Conservation (phyloP, 805 yeast species). For the Ogataea parapolymorpha region DNA sequence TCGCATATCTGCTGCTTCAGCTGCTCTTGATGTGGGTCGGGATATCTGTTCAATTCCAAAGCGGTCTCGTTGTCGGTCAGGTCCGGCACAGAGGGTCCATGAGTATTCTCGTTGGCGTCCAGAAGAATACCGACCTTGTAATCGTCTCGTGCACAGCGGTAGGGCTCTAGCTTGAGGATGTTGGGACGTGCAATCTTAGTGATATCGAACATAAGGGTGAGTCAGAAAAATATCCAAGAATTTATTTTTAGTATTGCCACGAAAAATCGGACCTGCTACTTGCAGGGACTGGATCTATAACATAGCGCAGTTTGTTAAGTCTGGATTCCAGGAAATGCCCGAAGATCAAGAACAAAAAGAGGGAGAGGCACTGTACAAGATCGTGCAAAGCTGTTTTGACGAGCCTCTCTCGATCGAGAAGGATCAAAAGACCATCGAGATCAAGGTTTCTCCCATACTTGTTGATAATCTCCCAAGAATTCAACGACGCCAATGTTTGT, state of each 20-base stretch:
- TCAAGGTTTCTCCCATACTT: neutral
- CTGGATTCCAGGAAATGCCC: neutral
- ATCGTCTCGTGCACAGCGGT: constrained; percentile 96
- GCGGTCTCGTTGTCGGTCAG: constrained; percentile 42
- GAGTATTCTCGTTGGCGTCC: constrained; percentile 96
- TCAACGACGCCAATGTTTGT: constrained; percentile 15
- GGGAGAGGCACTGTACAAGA: neutral
- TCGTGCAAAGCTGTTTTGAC: neutral
- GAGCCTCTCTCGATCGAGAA: neutral
- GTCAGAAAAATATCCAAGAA: neutral
- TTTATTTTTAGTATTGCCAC: constrained; percentile 1
- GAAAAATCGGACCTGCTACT: neutral
- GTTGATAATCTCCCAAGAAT: constrained; percentile 7
- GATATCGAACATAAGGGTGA: constrained; percentile 46
- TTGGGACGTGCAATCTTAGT: constrained; percentile 76
- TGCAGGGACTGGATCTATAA: neutral
- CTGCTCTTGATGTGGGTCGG: constrained; percentile 89
- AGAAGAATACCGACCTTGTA: constrained; percentile 81
- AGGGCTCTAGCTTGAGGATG: constrained; percentile 78
- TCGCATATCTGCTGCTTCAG: constrained; percentile 69
- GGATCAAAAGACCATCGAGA: neutral
- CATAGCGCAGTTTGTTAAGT: neutral
- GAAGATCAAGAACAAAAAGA: neutral
- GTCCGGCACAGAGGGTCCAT: constrained; percentile 70
- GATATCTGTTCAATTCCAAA: constrained; percentile 80